Evolutionary conservation across 306 rosid genomes (phyloP).

Genomic region (Fragaria nilgerrensis): DNA sequence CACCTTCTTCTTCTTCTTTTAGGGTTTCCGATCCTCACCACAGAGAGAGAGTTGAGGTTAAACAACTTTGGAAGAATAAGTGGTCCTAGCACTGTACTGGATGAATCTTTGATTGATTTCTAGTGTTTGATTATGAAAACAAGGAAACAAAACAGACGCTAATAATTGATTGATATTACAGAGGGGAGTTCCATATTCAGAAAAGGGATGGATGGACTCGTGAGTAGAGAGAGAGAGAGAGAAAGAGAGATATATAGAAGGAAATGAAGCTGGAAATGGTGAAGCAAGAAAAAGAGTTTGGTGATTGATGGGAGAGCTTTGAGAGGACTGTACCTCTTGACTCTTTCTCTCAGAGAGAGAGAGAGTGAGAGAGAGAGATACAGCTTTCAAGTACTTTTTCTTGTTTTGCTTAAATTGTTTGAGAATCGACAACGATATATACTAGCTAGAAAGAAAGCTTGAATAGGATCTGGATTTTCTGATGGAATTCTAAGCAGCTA

Average conservation of each 20-base stretch:
- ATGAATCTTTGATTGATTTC: not conserved
- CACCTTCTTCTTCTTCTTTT: conserved; percentile 16
- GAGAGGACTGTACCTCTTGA: conserved; percentile 53
- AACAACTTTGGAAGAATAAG: not conserved
- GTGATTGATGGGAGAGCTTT: conserved; percentile 51
- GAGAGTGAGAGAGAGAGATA: not conserved
- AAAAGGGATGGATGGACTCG: conserved; percentile 14
- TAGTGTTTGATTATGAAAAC: not conserved
- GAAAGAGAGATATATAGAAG: conserved; percentile 5
- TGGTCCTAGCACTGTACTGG: not conserved
- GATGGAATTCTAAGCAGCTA: conserved; percentile 31
- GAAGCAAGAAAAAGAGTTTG: conserved; percentile 36
- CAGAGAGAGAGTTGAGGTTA: conserved; percentile 14
- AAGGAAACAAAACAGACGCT: conserved; percentile 28
- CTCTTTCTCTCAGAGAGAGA: conserved; percentile 19
- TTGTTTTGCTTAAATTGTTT: conserved; percentile 31
- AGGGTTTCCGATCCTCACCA: conserved; percentile 37
- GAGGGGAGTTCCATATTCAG: conserved; percentile 17
- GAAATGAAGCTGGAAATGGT: conserved; percentile 34
- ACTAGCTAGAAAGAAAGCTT: conserved; percentile 17
- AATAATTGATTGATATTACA: conserved; percentile 40
- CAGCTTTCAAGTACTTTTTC: not conserved
- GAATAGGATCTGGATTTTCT: conserved; percentile 2
- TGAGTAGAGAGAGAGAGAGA: conserved; percentile 6
- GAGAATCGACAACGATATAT: conserved; percentile 26